Base-by-base conservation (phyloP, 2,329 filamentous ascomycete genomes). In the Claviceps sp. region DNA sequence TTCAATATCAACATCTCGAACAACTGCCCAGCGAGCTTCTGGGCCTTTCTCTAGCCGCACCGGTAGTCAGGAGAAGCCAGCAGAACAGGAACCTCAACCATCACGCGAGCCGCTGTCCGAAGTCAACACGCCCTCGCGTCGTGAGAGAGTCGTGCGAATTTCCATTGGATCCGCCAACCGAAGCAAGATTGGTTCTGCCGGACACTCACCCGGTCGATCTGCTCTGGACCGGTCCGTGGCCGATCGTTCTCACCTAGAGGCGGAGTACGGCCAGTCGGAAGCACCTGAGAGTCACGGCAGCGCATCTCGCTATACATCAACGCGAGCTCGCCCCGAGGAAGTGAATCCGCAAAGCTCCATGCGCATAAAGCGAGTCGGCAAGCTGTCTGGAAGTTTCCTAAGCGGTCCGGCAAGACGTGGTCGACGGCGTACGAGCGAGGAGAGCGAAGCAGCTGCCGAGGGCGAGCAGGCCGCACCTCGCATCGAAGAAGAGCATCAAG, bases 361-460 rank as follows among this genome's bases (percentile, higher is more conserved):
- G 74, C 79, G 88, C 5, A 73, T 90, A 54, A 91, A 90, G 68
- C 76, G 87, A 55, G 79, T 88, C 14, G 84, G 84, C 16, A 87
- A 87, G 65, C 74, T 85, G 7, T 79, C 84, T 2, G 88, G 87
- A 1, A 85, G 81, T 54, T 90, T 91, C 58, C 71, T 93, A 22
- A 89, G 86, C 58, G 87, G 86, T 1, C 88, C 88, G 30, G 86
- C 88, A 20, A 79, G 88, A 51, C 76, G 89, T 58, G 88, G 87
- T 26, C 77, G 85, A 55, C 75, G 82, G 57, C 72, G 81, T 53
- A 77, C 77, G 60, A 86, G 82, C 59, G 82, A 85, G 56, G 84
- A 87, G 56, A 77, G 64, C 5, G 76, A 76, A 52, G 65, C 53
- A 2, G 65, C 72, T 37, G 65, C 57, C 7, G 73, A 76, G 8